Evolutionary conservation across 306 rosid genomes (phyloP).

Genomic region (Cicer chorassanicum): DNA sequence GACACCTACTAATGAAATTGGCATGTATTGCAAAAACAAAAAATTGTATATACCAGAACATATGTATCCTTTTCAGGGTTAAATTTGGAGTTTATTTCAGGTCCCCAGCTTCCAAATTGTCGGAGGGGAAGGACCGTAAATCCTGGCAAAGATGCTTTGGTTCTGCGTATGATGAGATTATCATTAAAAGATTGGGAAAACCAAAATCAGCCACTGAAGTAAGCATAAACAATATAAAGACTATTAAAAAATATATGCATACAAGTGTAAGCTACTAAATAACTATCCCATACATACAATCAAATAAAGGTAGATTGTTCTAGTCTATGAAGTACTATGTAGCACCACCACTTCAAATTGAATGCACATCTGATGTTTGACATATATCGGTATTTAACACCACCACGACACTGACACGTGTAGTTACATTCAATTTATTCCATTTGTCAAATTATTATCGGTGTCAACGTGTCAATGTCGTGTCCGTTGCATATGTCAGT

Average conservation of each 20-base stretch:
- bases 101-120: slow-evolving; percentile 95
- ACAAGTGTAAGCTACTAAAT: slow-evolving; percentile 19
- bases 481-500: no score
- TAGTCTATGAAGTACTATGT: background rate
- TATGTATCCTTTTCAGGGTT: slow-evolving; percentile 82
- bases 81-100: slow-evolving; percentile 68
- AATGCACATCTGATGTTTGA: no score
- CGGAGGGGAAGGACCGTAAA: slow-evolving; percentile 85
- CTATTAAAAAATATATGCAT: slow-evolving; percentile 2
- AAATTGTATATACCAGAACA: slow-evolving; percentile 66
- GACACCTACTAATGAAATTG: background rate
- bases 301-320: slow-evolving; percentile 7
- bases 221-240: slow-evolving; percentile 21
- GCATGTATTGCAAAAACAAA: slow-evolving; percentile 5
- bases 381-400: no score
- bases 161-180: slow-evolving; percentile 60
- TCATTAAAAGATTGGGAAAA: slow-evolving; percentile 35
- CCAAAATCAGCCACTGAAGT: slow-evolving; percentile 16
- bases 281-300: slow-evolving; percentile 19
- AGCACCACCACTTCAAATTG: background rate
- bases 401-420: no score
- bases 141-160: slow-evolving; percentile 80
- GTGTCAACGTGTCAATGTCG: no score
- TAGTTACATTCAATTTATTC: no score
- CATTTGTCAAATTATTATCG: no score